Evolutionary conservation across 768 basidiomycete genomes (phyloP).

Genomic region (Porpolomopsis calyptriformis): DNA sequence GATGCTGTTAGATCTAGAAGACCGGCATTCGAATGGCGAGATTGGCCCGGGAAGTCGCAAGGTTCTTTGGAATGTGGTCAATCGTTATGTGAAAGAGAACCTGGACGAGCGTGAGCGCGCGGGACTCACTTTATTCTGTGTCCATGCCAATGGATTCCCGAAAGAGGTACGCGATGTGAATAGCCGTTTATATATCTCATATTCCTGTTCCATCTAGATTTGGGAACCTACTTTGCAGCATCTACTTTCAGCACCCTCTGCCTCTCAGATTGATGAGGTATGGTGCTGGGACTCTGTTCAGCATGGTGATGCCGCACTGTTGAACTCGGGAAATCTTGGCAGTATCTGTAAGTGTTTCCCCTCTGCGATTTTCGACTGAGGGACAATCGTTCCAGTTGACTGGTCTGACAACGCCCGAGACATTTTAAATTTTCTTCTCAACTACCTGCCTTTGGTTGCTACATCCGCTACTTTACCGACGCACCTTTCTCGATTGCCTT

Average conservation of each 20-base stretch:
- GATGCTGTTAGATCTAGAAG: conserved; percentile 21
- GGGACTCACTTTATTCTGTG: conserved; percentile 62
- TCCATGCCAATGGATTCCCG: conserved; percentile 80
- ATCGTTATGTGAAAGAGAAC: conserved; percentile 50
- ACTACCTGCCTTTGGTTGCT: conserved; percentile 46
- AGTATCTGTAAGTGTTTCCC: conserved; percentile 47
- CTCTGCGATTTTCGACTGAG: conserved; percentile 1
- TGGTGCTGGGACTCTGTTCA: conserved; percentile 80
- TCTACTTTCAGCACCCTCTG: conserved; percentile 37
- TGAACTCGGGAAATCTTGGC: conserved; percentile 51
- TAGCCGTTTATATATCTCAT: not conserved
- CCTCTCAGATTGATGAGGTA: conserved; percentile 43
- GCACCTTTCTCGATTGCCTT: conserved; percentile 40
- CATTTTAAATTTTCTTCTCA: conserved; percentile 60
- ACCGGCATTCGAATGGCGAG: conserved; percentile 12
- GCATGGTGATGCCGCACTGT: conserved; percentile 72
- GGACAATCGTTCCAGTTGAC: conserved; percentile 37
- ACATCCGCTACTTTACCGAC: conserved; percentile 34
- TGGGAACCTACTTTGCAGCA: conserved; percentile 62
- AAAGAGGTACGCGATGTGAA: conserved; percentile 55
- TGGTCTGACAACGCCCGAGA: conserved; percentile 75
- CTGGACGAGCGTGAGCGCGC: conserved; percentile 10
- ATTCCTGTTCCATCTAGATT: conserved; percentile 33
- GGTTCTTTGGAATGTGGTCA: conserved; percentile 59
- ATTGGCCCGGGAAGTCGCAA: conserved; percentile 25